Evolutionary conservation across 73 alveolate species (phyloP), one percentile per base, ranked within the genome.

Genomic region (Effrenium voratum): DNA sequence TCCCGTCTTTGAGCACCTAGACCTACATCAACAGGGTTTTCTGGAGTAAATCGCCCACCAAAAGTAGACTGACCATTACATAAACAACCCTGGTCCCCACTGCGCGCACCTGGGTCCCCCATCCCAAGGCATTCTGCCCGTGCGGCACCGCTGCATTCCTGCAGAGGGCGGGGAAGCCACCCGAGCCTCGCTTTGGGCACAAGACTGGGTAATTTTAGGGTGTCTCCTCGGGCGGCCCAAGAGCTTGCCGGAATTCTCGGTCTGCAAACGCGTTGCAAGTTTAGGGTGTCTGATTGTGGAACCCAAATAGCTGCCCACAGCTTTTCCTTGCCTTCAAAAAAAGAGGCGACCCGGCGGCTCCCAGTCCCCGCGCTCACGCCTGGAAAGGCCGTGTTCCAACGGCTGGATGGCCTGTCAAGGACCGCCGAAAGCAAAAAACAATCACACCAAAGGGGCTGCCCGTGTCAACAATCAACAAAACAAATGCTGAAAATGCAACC

Each of bases 121-220:
- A 19, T 15, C 95, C 95, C 68, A 87, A 49, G 30, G 95, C 95
- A 87, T 87, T 87, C 68, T 87, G 95, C 34, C 95, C 95, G 32
- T 87, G 95, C 2, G 95, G 95, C 6, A 87, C 95, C 8, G 95
- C 95, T n/a, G 95, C 95, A 32, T 87, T 87, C 95, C 94, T 86
- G 73, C 13, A 24, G 22, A 30, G 40, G 8, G 91, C 8, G 44
- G 32, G 47, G 46, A 6, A 26, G 59, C 40, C 38, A 15, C 44
- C n/a, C 91, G 24, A 16, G 6, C 2, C 19, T 52, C 63, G 63
- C 8, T 8, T 8, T 52, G 8, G 26, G 8, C 8, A 52, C 8
- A 19, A 52, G 26, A 52, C 63, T 19, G 63, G 63, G 63, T 52
- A n/a, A n/a, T n/a, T n/a, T n/a, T n/a, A n/a, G n/a, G n/a, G n/a